Evolutionary conservation across 2,329 filamentous ascomycete genomes (phyloP).

Genomic region (Phoma herbarum): DNA sequence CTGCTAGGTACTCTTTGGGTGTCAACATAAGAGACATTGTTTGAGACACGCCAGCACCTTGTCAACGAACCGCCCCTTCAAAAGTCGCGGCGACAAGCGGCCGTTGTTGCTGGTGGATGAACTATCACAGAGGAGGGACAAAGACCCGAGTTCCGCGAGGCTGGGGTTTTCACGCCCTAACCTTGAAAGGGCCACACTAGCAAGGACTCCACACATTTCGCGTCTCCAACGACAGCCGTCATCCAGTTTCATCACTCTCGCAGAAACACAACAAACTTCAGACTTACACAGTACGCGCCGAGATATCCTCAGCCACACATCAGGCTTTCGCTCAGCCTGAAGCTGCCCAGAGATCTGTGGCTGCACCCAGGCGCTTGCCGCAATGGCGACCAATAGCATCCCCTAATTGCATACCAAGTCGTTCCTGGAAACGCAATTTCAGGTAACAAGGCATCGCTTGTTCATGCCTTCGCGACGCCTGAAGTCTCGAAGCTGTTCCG

Average conservation of each 20-base stretch:
- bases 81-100: conserved; percentile 16
- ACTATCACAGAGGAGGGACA: conserved; percentile 9
- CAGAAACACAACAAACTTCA: conserved; percentile 39
- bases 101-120: conserved; percentile 21
- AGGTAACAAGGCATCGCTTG: conserved; percentile 29
- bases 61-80: conserved; percentile 20
- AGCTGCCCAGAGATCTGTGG: conserved; percentile 29
- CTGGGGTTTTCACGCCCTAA: conserved; percentile 16
- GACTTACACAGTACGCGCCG: conserved; percentile 13
- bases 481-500: conserved; percentile 48
- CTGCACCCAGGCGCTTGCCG: conserved; percentile 36
- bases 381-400: conserved; percentile 38
- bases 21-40: conserved; percentile 8
- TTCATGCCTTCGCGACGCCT: conserved; percentile 45
- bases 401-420: conserved; percentile 16
- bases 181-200: conserved; percentile 1
- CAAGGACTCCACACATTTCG: conserved; percentile 30
- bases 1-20: background rate
- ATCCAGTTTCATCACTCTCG: conserved; percentile 47
- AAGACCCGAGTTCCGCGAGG: background rate
- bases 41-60: conserved; percentile 20
- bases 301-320: conserved; percentile 36
- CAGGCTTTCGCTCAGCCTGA: conserved; percentile 24
- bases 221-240: conserved; percentile 30
- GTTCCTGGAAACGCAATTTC: conserved; percentile 28